These are phyloP conservation scores for Castanospermum australe DNA, from an alignment of 306 rosid genomes.

Conservation along the genomic window DNA sequence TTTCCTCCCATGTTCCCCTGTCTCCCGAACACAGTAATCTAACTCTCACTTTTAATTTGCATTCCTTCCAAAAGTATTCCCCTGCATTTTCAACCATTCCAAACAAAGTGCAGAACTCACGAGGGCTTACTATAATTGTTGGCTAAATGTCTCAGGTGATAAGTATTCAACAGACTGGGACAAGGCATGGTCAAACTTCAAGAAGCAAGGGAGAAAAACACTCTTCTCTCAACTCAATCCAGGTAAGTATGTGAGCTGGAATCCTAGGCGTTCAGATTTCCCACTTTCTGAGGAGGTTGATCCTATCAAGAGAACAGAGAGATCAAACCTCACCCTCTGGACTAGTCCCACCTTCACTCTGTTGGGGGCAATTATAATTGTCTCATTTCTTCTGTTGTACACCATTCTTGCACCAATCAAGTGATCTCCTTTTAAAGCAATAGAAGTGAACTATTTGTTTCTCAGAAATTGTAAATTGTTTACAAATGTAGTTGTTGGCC, in stretches of 20 bases:
- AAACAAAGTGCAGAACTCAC: background rate
- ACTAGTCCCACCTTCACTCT: constrained; percentile 81
- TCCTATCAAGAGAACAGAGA: constrained; percentile 87
- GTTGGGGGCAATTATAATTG: constrained; percentile 72
- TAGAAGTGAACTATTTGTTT: constrained; percentile 9
- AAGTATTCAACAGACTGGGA: constrained; percentile 87
- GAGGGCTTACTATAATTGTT: background rate
- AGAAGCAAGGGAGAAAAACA: constrained; percentile 65
- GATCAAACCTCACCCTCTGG: constrained; percentile 86
- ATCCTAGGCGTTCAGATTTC: constrained; percentile 62
- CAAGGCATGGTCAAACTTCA: constrained; percentile 86
- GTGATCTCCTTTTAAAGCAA: constrained; percentile 22
- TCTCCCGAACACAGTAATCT: background rate
- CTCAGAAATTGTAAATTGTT: constrained; percentile 32
- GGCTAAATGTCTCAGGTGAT: constrained; percentile 50
- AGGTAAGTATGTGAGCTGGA: constrained; percentile 88
- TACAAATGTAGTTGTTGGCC: constrained; percentile 17
- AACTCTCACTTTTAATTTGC: background rate
- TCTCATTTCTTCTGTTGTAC: constrained; percentile 71
- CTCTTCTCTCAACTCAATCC: constrained; percentile 68
- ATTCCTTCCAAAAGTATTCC: background rate
- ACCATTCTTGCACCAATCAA: constrained; percentile 82
- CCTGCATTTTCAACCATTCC: constrained; percentile 37
- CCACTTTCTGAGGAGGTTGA: constrained; percentile 89
- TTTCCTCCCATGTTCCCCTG: background rate